Conservation (phyloP, 2,329 filamentous ascomycete species). For the Pseudogymnoascus sp. region DNA sequence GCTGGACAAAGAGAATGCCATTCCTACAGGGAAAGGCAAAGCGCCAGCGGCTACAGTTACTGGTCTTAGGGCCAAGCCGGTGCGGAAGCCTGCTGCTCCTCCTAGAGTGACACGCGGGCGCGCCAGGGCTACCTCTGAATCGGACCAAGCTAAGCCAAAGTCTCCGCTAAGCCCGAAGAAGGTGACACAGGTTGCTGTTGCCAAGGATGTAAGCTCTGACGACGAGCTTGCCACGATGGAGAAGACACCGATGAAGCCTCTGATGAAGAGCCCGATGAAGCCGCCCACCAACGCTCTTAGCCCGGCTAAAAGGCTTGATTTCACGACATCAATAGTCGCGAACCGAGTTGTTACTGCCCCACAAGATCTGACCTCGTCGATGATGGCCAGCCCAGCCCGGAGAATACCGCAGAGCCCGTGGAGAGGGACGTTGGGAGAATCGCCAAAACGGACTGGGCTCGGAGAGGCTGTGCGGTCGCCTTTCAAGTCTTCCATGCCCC, state of each 20-base stretch:
- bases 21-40: slow-evolving; percentile 37
- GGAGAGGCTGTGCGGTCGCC: slow-evolving; percentile 24
- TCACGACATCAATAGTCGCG: slow-evolving; percentile 25
- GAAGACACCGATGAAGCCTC: slow-evolving; percentile 41
- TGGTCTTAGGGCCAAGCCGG: slow-evolving; percentile 38
- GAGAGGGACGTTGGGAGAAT: slow-evolving; percentile 48
- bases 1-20: slow-evolving; percentile 55
- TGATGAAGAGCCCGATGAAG: slow-evolving; percentile 49
- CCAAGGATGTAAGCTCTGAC: slow-evolving; percentile 41
- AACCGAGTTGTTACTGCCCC: slow-evolving; percentile 28
- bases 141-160: slow-evolving; percentile 33
- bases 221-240: slow-evolving; percentile 50
- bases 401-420: slow-evolving; percentile 43
- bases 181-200: slow-evolving; percentile 45
- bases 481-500: slow-evolving; percentile 22
- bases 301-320: slow-evolving; percentile 31
- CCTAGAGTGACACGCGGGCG: slow-evolving; percentile 9
- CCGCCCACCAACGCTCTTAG: slow-evolving; percentile 31
- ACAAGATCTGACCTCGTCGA: slow-evolving; percentile 32
- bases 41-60: slow-evolving; percentile 21
- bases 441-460: slow-evolving; percentile 39
- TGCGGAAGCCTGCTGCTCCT: slow-evolving; percentile 37
- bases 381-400: slow-evolving; percentile 48
- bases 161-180: slow-evolving; percentile 57
- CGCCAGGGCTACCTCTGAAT: slow-evolving; percentile 25